These are phyloP conservation scores for Comarum palustre DNA, from an alignment of 306 rosid species.

Conservation along the genomic window DNA sequence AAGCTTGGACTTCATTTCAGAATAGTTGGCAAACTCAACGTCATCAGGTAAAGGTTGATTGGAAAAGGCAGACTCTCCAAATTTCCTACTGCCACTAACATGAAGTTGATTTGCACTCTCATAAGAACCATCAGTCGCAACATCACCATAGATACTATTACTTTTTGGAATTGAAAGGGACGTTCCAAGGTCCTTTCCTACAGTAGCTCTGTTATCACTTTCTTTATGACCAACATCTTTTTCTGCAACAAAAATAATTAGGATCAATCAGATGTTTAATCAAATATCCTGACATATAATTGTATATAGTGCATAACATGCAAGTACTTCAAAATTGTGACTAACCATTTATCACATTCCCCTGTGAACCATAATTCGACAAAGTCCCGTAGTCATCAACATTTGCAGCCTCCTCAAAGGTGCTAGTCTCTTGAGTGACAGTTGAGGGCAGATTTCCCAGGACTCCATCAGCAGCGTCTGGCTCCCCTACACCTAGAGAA, in stretches of 20 bases:
- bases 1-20: constrained; percentile 33
- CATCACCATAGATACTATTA: constrained; percentile 23
- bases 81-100: constrained; percentile 20
- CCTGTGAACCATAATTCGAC: constrained; percentile 27
- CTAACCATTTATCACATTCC: constrained; percentile 34
- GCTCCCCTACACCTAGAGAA: constrained; percentile 33
- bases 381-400: constrained; percentile 24
- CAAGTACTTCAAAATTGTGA: not conserved
- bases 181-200: constrained; percentile 16
- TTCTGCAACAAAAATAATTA: constrained; percentile 24
- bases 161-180: constrained; percentile 22
- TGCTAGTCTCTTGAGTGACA: constrained; percentile 21
- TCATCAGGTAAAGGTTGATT: constrained; percentile 19
- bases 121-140: constrained; percentile 29
- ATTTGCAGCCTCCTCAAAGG: constrained; percentile 24
- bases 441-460: constrained; percentile 26
- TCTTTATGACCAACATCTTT: constrained; percentile 20
- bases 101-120: constrained; percentile 25
- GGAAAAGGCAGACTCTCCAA: constrained; percentile 23
- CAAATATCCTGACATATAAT: not conserved
- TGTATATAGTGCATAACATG: not conserved
- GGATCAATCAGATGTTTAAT: not conserved
- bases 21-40: constrained; percentile 24
- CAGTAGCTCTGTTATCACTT: constrained; percentile 10
- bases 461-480: constrained; percentile 29